Evolutionary conservation across 1,284 basidiomycete species (phyloP).

Genomic region (Xerocomus subilludens): DNA sequence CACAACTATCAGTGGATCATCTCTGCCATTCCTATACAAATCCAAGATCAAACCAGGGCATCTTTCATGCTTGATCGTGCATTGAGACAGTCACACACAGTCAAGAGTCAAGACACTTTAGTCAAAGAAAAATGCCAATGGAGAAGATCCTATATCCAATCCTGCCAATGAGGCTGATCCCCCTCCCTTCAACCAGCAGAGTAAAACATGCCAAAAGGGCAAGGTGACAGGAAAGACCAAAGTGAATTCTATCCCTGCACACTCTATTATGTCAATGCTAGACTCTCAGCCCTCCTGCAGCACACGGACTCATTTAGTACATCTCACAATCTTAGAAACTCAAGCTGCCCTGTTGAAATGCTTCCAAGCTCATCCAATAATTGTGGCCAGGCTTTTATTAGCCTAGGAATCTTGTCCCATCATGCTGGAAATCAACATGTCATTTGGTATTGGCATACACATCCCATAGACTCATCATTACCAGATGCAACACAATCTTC

Average conservation of each 20-base stretch:
- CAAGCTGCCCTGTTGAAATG: too few species aligned
- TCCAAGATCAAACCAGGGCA: not conserved
- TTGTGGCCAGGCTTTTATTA: too few species aligned
- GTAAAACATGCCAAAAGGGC: not conserved
- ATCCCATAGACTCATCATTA: too few species aligned
- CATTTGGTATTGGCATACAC: too few species aligned
- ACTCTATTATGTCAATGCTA: not conserved
- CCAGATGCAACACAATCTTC: too few species aligned
- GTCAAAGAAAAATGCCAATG: not conserved
- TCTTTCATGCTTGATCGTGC: not conserved
- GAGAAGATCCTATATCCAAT: not conserved
- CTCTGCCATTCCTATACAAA: not conserved
- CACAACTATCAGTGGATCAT: not conserved
- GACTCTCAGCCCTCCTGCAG: too few species aligned
- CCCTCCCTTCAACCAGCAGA: not conserved
- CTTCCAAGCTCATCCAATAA: too few species aligned
- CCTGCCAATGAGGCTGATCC: not conserved
- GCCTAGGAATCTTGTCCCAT: too few species aligned
- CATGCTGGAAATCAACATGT: too few species aligned
- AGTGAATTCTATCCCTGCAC: not conserved
- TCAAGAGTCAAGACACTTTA: not conserved
- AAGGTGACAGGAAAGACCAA: not conserved
- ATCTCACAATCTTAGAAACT: too few species aligned
- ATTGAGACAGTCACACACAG: not conserved
- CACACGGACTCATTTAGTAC: too few species aligned